Evolutionary conservation across 1,284 basidiomycete species (phyloP), one percentile per base, ranked within the genome.

Genomic region (Cutaneotrichosporon spelunceum): DNA sequence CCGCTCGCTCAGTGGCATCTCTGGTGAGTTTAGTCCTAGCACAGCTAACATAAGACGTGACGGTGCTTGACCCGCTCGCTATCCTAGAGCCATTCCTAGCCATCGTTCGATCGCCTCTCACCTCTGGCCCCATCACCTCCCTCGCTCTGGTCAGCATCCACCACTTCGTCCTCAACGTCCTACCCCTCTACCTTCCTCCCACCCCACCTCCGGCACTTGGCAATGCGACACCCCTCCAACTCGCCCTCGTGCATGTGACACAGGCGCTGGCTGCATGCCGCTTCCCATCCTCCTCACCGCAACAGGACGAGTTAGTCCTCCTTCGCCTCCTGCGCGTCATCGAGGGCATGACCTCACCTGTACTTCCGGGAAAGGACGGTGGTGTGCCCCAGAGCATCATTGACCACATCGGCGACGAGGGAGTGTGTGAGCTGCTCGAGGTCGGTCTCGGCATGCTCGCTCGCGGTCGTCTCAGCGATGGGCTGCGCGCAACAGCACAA

Each of bases 401-500:
- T 10, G 74, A 77, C 24, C 82, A 84, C 13, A 83, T 97, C 44
- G 90, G 91, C 42, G 95, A 99, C 72, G 87, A 96, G 63, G 91
- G 93, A 75, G 89, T 99, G 23, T 99, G 96, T 77, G 95, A 98
- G 80, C 93, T 99, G 87, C 83, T 99, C 72, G 96, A 99, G 80
- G 97, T 95, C 6, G 94, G 96, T 1, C 80, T 99, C 66, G 96
- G 93, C 36, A 98, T 96, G 71, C 93, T 93, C 68, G 98, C 95
- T 78, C 92, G 98, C 75, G 96, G 95, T 83, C 84, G 96, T 47
- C 82, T 98, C 6, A 92, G 91, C 71, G 94, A 78, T 48, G 70
- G 76, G 1, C 59, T 78, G 21, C 86, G 96, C 52, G 86, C 89
- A 42, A 91, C 91, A n/a, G 94, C 96, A 1, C 94, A 98, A 76